Evolutionary conservation across 192 early-diverging fungal species (phyloP).

Genomic region (Phycomyces blakesleeanus): DNA sequence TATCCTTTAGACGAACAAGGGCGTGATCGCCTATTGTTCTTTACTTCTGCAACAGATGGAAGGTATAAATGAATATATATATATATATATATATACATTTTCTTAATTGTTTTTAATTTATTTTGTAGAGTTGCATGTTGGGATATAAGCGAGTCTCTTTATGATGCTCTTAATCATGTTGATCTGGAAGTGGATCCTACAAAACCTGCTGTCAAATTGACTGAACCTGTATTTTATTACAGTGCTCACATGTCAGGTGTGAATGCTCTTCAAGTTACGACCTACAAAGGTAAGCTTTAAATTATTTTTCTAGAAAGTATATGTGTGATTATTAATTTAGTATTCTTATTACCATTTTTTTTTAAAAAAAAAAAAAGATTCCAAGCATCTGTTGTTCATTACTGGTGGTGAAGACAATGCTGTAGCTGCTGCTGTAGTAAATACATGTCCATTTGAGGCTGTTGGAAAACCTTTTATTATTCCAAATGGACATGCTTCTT

Average conservation of each 20-base stretch:
- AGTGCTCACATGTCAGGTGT: constrained; percentile 61
- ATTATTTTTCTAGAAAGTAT: background rate
- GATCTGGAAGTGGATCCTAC: constrained; percentile 21
- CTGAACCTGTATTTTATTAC: constrained; percentile 30
- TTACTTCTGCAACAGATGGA: constrained; percentile 56
- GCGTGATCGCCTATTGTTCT: constrained; percentile 39
- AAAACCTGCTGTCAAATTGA: constrained; percentile 14
- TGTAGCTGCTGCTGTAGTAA: constrained; percentile 26
- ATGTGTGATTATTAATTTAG: background rate
- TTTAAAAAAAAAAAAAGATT: too few relatives aligned
- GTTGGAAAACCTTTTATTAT: constrained; percentile 19
- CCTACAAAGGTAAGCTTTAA: constrained; percentile 12
- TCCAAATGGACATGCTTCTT: constrained; percentile 60
- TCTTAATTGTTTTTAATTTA: background rate
- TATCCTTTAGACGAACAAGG: constrained; percentile 14
- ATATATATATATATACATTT: background rate
- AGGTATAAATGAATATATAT: constrained; percentile 9
- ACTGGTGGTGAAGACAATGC: constrained; percentile 82
- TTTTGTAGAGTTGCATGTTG: constrained; percentile 41
- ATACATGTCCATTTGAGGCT: constrained; percentile 1
- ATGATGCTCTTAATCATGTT: constrained; percentile 4
- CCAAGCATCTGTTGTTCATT: constrained; percentile 35
- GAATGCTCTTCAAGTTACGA: constrained; percentile 56
- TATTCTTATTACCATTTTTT: too few relatives aligned
- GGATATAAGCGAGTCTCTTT: constrained; percentile 38